A percentile compares a stretch with the other conserved stretches of the same genome.
Evolutionary conservation across 2,329 filamentous ascomycete species (phyloP).

Genomic region (Venturia asperata): DNA sequence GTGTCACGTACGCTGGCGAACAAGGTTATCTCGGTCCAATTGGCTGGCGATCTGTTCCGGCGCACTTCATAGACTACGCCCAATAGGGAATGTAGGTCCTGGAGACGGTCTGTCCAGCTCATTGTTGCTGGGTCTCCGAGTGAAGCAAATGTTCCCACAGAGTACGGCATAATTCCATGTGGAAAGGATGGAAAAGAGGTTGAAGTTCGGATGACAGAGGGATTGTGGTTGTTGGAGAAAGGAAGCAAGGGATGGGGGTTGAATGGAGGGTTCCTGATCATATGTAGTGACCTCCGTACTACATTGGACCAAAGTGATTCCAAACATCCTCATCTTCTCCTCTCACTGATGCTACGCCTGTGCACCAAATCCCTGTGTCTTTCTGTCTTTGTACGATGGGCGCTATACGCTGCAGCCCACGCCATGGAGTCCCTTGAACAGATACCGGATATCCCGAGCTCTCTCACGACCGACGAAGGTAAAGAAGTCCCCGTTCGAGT

Average conservation of each 20-base stretch:
- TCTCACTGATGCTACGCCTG: background rate
- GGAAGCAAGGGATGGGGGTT: background rate
- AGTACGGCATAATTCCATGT: background rate
- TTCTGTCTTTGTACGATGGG: background rate
- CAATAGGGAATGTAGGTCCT: constrained; percentile 6
- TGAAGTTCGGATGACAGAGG: background rate
- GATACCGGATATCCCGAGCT: constrained; percentile 4
- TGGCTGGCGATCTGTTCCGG: constrained; percentile 5
- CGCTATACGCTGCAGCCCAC: background rate
- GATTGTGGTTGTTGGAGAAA: background rate
- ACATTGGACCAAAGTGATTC: background rate
- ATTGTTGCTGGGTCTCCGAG: background rate
- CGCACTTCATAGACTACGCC: background rate
- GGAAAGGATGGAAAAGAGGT: background rate
- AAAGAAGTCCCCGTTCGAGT: background rate
- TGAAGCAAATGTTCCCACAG: constrained; percentile 5
- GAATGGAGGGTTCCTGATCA: background rate
- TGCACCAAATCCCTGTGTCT: background rate
- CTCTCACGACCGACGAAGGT: background rate
- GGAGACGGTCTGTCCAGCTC: background rate
- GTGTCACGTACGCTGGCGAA: constrained; percentile 1
- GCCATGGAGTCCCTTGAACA: background rate
- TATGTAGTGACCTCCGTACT: background rate
- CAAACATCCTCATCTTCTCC: background rate
- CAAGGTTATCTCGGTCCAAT: constrained; percentile 10